Percentiles rank a stretch among this genome's conserved stretches.
phyloP scores from a whole-genome alignment of 2,329 filamentous ascomycete genomes.

The Aspergillus ibericus region DNA sequence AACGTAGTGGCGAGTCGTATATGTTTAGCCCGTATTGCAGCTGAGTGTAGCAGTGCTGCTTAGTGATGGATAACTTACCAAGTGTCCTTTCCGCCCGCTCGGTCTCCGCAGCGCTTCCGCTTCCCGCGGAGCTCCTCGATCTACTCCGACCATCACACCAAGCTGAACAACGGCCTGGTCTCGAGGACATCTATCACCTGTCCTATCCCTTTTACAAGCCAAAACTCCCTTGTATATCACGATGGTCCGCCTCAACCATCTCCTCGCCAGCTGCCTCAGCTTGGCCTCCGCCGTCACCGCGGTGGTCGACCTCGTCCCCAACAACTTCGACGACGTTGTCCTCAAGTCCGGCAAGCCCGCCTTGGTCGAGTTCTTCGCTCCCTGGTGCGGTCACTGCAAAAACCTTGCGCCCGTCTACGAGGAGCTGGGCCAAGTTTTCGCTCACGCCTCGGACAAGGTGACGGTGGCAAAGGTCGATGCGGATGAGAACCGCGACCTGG shows the following conservation, averaged over 20 bases:
- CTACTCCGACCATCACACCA: not conserved
- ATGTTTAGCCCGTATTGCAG: not conserved
- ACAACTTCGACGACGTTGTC: slow-evolving; percentile 89
- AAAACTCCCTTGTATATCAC: slow-evolving; percentile 9
- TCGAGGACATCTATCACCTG: not conserved
- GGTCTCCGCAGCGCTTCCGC: slow-evolving; percentile 8
- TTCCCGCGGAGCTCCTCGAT: slow-evolving; percentile 9
- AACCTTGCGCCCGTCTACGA: slow-evolving; percentile 92
- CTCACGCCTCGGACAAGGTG: slow-evolving; percentile 71
- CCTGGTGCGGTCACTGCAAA: slow-evolving; percentile 99
- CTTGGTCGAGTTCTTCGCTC: slow-evolving; percentile 96
- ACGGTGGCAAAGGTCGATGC: slow-evolving; percentile 95
- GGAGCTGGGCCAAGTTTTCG: slow-evolving; percentile 75
- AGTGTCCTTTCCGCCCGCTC: slow-evolving; percentile 34
- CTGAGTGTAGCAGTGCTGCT: not conserved
- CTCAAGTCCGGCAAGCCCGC: slow-evolving; percentile 91
- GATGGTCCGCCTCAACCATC: slow-evolving; percentile 49
- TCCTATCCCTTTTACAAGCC: not conserved
- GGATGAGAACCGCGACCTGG: slow-evolving; percentile 80
- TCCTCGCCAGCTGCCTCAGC: slow-evolving; percentile 52
- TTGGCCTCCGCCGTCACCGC: slow-evolving; percentile 70
- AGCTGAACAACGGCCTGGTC: not conserved
- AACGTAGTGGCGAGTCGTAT: not conserved
- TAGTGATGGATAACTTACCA: slow-evolving; percentile 21
- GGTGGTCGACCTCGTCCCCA: slow-evolving; percentile 83